These are phyloP conservation scores for Ascomycota sp. DNA, from an alignment of 2,329 filamentous ascomycete genomes.

Conservation along the genomic window DNA sequence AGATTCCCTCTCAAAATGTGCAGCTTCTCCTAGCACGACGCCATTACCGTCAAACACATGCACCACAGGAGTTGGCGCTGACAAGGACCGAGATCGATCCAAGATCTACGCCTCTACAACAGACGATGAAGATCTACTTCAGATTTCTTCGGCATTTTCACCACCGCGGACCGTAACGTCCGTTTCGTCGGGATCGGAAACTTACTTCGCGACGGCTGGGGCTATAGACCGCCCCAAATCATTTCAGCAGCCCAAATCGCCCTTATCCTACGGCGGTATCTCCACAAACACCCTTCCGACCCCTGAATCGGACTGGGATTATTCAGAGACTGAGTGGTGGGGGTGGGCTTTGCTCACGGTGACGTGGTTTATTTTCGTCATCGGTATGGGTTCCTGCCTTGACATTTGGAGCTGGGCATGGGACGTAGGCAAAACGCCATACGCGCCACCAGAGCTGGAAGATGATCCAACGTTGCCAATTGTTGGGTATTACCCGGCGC, in stretches of 20 bases:
- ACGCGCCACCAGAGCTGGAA: slow-evolving; percentile 82
- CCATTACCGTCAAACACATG: slow-evolving; percentile 5
- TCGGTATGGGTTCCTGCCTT: slow-evolving; percentile 87
- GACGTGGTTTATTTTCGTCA: slow-evolving; percentile 89
- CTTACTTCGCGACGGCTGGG: slow-evolving; percentile 30
- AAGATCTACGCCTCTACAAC: slow-evolving; percentile 39
- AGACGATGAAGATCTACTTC: slow-evolving; percentile 59
- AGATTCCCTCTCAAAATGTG: slow-evolving; percentile 20
- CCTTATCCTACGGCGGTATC: slow-evolving; percentile 31
- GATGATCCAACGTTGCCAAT: slow-evolving; percentile 89
- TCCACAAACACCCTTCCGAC: slow-evolving; percentile 23
- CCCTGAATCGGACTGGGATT: slow-evolving; percentile 51
- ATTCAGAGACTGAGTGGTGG: slow-evolving; percentile 92
- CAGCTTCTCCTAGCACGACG: slow-evolving; percentile 6
- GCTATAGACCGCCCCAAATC: slow-evolving; percentile 24
- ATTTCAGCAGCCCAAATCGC: slow-evolving; percentile 33
- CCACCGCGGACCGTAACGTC: slow-evolving; percentile 18
- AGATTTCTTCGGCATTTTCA: slow-evolving; percentile 31
- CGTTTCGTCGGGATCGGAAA: slow-evolving; percentile 36
- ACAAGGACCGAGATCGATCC: slow-evolving; percentile 6
- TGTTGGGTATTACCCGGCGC: slow-evolving; percentile 84
- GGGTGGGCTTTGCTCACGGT: slow-evolving; percentile 79
- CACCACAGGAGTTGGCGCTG: slow-evolving; percentile 1
- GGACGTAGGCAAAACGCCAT: slow-evolving; percentile 91
- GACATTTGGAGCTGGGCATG: slow-evolving; percentile 97